Evolutionary conservation across 2,329 filamentous ascomycete species (phyloP), one percentile per base, ranked within the genome.

Genomic region (Graphium sp.): DNA sequence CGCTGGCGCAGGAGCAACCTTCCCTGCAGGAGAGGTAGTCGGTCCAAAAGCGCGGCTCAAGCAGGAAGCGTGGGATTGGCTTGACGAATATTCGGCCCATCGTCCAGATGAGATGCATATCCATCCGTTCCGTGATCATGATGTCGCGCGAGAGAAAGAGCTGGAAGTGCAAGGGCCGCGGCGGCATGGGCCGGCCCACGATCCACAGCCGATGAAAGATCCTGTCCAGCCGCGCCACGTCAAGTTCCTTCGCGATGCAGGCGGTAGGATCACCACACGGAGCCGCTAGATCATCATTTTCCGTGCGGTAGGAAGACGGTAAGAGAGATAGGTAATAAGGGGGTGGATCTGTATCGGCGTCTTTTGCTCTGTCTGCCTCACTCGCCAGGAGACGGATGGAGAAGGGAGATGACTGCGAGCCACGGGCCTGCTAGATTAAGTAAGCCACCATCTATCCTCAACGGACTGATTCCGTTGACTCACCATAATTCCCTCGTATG

Each of bases 221-320:
- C 6, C 10, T 11, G 14, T 21, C 12, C 2, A 39, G 29, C n/a
- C 35, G 31, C 8, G n/a, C 12, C 3, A 40, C 24, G 18, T 37
- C 32, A 6, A 38, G 30, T 29, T 37, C 36, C 9, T 33, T 23
- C 16, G 34, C 25, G 23, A 32, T 16, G 15, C 27, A 35, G 31
- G 18, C 17, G 14, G 17, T 26, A 24, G 34, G 26, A 19, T 34
- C n/a, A 5, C 25, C 13, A 24, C 15, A 19, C 7, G 22, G 24
- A 25, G 26, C 18, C 21, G 26, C 26, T 24, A 37, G 18, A 23
- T 37, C 29, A 25, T 28, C 32, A n/a, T 23, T 28, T 23, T 34
- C 30, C 7, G 24, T 26, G 24, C 34, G 35, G 18, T 34, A 39
- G 19, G 32, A 30, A 13, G 67, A 66, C 34, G 72, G 64, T 22